Evolutionary conservation across 202 grass and related monocot genomes (phyloP).

Genomic region (Elaeis oleifera): DNA sequence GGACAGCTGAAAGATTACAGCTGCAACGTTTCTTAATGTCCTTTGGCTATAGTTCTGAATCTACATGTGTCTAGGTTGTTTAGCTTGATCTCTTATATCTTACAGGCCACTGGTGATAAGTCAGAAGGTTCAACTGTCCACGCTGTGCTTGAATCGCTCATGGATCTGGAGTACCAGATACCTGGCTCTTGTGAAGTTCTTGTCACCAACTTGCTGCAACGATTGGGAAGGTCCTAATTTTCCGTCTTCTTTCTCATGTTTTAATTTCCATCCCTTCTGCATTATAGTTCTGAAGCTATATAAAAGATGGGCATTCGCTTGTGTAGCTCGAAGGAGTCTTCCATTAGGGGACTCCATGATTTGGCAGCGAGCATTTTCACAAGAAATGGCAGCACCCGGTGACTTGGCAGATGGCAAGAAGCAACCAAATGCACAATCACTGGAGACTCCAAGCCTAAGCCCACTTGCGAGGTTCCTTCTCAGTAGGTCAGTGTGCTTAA

Average conservation of each 20-base stretch:
- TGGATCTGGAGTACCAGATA: conserved; percentile 69
- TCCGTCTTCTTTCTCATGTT: not conserved
- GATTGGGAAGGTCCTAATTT: conserved; percentile 50
- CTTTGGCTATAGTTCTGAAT: too few species aligned
- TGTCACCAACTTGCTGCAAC: conserved; percentile 53
- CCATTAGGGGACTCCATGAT: conserved; percentile 59
- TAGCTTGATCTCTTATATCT: conserved; percentile 2
- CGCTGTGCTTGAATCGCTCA: conserved; percentile 64
- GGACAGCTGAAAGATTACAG: too few species aligned
- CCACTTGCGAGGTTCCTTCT: conserved; percentile 94
- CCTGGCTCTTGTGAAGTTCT: conserved; percentile 79
- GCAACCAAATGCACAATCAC: conserved; percentile 26
- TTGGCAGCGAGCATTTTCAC: conserved; percentile 42
- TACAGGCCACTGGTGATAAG: conserved; percentile 61
- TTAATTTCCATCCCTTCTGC: not conserved
- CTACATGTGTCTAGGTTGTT: too few species aligned
- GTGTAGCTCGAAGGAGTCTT: conserved; percentile 59
- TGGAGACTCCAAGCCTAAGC: conserved; percentile 65
- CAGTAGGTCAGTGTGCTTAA: conserved; percentile 44
- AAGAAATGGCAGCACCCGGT: conserved; percentile 29
- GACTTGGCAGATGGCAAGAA: conserved; percentile 53
- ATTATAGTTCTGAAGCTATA: too few species aligned
- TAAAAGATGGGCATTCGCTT: not conserved
- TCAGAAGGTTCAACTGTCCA: conserved; percentile 40
- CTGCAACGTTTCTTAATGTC: too few species aligned